Evolutionary conservation across 2,329 filamentous ascomycete genomes (phyloP), one percentile per base, ranked within the genome.

Genomic region (Pezicula neosporulosa): DNA sequence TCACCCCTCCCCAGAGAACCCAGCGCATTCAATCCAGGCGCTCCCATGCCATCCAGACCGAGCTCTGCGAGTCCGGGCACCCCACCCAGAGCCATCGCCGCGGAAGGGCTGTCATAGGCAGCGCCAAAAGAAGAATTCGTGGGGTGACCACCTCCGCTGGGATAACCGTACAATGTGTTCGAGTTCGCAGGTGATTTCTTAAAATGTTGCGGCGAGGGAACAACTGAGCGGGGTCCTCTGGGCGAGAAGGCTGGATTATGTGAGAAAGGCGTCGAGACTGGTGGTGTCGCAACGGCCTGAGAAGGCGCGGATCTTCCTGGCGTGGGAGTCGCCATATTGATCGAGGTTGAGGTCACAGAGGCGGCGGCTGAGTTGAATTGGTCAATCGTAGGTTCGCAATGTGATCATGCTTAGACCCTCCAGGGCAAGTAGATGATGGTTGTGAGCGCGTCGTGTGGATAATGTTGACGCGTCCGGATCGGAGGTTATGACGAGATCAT

Each of bases 221-320:
- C 60, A 37, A 67, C 60, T 73, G 77, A 30, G 75, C 81, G 57
- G 54, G 67, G 73, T 4, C 62, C 61, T 49, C 61, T 65, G 24
- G 83, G 82, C 2, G 83, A 84, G 62, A 85, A 81, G 35, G 76
- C 80, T n/a, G 75, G 74, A 39, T 45, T 76, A 75, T 75, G 74
- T 36, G 81, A 85, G 68, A 86, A 86, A 13, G 83, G 83, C 2
- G 83, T 86, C 35, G 83, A 85, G 21, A 83, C 82, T n/a, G 82
- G 82, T 13, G 83, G 83, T 6, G 83, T 86, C 3, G 79, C 81
- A 46, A 62, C 62, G 3, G 54, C 60, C 18, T 60, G 54, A 6
- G 54, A 36, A 18, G 55, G 38, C 33, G 50, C 56, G 18, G 59
- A 55, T 41, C 60, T 63, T 38, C 57, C 57, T 48, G 63, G 56